Conservation (phyloP, 2,329 filamentous ascomycete species). For the Didymella arachidicola region DNA sequence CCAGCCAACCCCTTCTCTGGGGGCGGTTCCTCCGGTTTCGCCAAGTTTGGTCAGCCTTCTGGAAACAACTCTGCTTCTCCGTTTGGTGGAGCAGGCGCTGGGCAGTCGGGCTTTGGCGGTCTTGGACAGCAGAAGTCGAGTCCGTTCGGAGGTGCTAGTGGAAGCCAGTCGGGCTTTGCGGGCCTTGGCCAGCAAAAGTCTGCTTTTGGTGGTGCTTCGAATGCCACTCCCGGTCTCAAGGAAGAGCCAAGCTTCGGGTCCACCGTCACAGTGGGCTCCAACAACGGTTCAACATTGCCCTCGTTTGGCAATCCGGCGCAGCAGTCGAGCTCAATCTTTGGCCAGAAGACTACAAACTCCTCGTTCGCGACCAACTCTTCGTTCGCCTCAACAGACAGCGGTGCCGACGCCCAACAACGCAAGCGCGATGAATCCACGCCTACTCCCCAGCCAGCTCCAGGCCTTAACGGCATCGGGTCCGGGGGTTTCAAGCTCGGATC, state of each 20-base stretch:
- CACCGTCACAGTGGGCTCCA: conserved; percentile 50
- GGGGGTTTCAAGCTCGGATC: conserved; percentile 71
- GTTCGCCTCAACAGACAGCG: conserved; percentile 38
- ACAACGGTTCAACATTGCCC: conserved; percentile 42
- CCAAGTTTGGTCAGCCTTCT: conserved; percentile 37
- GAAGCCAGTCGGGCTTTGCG: conserved; percentile 42
- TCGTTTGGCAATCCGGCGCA: conserved; percentile 46
- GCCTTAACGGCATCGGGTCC: conserved; percentile 42
- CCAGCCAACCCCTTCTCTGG: conserved; percentile 46
- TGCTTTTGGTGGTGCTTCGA: conserved; percentile 33
- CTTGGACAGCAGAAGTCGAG: conserved; percentile 42
- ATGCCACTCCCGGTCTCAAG: conserved; percentile 28
- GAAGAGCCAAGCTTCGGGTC: conserved; percentile 52
- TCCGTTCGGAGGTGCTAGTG: conserved; percentile 31
- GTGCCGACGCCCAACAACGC: conserved; percentile 22
- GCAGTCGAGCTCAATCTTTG: conserved; percentile 39
- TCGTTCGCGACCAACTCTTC: conserved; percentile 42
- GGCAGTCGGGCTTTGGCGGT: conserved; percentile 42
- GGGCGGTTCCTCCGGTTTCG: conserved; percentile 41
- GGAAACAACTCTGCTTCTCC: conserved; percentile 40
- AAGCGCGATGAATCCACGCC: conserved; percentile 48
- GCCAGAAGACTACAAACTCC: conserved; percentile 33
- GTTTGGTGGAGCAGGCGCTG: conserved; percentile 33
- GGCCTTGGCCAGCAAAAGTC: conserved; percentile 44
- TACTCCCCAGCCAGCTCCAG: conserved; percentile 38